Evolutionary conservation across 306 rosid genomes (phyloP), one percentile per base, ranked within the genome.

Genomic region (Medicago arabica): DNA sequence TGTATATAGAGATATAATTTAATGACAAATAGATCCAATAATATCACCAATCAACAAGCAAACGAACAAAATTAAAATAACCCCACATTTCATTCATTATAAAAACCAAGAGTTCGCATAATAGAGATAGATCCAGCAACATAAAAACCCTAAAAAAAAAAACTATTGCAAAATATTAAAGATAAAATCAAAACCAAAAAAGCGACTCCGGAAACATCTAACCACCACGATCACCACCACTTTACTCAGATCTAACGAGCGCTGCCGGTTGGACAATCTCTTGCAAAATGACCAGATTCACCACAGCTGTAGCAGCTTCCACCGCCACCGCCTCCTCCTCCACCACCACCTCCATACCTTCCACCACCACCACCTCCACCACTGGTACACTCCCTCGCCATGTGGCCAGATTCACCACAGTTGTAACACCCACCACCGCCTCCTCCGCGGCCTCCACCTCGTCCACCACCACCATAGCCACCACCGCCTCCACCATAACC

Each of bases 271-370:
- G 84, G 76, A 36, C 87, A 80, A 16, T 83, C 87, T 18, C 87
- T 83, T 0, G 87, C 84, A 2, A 83, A 83, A 17, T 83, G 87
- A 5, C 87, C 87, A 5, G 84, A 66, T 7, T 83, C 84, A 0
- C 87, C 87, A 63, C 85, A 81, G 70, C 13, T 76, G 58, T 81
- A 81, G 75, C 85, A 81, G 64, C 84, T 69, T 0, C 87, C 92
- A 0, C 96, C 92, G 1, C 90, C 88, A 0, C 88, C 86, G 0
- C 90, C 92, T 0, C 96, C 91, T 0, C 89, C 89, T 0, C 1
- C 77, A 0, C 89, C 75, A 0, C 75, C 36, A 17, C 64, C 64
- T 8, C 2, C 69, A 0, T 87, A 86, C 1, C 2, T 75, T 1
- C 82, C 72, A 2, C 82, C 84, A 0, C 84, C 84, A 14, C 84